Evolutionary conservation across 305 asterid species (phyloP), one percentile per base, ranked within the genome.

Genomic region (Ajuga reptans): DNA sequence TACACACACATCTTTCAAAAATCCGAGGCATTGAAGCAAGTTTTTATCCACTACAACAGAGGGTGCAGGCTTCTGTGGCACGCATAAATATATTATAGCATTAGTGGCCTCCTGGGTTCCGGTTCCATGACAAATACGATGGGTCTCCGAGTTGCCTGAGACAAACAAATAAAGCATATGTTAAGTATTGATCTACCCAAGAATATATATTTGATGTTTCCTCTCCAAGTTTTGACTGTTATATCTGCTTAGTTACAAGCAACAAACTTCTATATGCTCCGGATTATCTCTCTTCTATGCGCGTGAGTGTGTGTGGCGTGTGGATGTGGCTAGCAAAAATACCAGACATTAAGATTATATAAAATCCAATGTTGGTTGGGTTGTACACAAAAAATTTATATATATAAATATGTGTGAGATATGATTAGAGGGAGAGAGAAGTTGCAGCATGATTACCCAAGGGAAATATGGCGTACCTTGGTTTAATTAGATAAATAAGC

Each of bases 141-240:
- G 99, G 98, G 82, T 94, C 99, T 72, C 96, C 99, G 57, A 89
- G 98, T 85, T 85, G 89, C 94, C 98, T 90, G 87, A 61, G 63
- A 66, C 62, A 72, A 43, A 78, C 6, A 3, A 31, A 31, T 31
- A 12, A 4, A 46, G 17, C 14, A 46, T 46, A 14, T 0, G 33
- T 34, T 39, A 57, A 31, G 36, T 3, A 27, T n/a, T 1, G 31
- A 27, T 3, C 1, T 27, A 1, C 3, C 31, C 46, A 8, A 7
- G 46, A 1, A 41, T 41, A 7, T n/a, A n/a, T n/a, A n/a, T n/a
- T n/a, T n/a, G n/a, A n/a, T n/a, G n/a, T n/a, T n/a, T n/a, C n/a
- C n/a, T n/a, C n/a, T n/a, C n/a, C n/a, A n/a, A n/a, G n/a, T n/a
- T n/a, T n/a, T n/a, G n/a, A n/a, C n/a, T n/a, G n/a, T n/a, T n/a